Evolutionary conservation across 177 flowering plant genomes (phyloP).

Genomic region (Vitis hybrid): DNA sequence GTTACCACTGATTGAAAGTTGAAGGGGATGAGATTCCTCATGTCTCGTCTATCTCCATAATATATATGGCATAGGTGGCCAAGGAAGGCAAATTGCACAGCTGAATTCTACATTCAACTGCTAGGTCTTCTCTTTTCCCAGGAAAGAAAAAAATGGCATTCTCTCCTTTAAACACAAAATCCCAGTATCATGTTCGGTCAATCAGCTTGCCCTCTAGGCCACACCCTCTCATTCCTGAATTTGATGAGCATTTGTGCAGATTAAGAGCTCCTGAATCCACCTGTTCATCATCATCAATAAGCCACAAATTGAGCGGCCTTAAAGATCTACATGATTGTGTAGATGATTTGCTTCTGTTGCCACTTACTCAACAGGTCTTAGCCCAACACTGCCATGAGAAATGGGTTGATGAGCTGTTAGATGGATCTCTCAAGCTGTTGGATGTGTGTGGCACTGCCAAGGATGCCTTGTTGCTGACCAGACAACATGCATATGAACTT

Average conservation of each 20-base stretch:
- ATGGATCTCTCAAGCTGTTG: conserved; percentile 39
- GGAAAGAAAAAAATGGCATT: conserved; percentile 5
- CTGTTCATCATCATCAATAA: conserved; percentile 23
- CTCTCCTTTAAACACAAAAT: conserved; percentile 14
- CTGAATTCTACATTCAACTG: not conserved
- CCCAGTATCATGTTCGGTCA: conserved; percentile 23
- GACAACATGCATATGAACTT: conserved; percentile 23
- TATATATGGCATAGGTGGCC: not conserved
- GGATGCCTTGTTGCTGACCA: conserved; percentile 29
- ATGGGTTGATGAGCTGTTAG: conserved; percentile 22
- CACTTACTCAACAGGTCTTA: conserved; percentile 24
- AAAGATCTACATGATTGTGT: conserved; percentile 27
- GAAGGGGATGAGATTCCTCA: conserved; percentile 11
- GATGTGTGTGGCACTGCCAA: conserved; percentile 32
- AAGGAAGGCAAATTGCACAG: not conserved
- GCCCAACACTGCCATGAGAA: conserved; percentile 10
- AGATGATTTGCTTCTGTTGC: conserved; percentile 29
- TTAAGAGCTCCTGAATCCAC: conserved; percentile 21
- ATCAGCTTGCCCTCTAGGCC: conserved; percentile 32
- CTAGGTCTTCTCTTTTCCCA: not conserved
- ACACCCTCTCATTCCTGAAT: conserved; percentile 17
- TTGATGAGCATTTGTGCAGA: conserved; percentile 20
- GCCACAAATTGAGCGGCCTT: conserved; percentile 18
- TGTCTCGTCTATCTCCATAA: conserved; percentile 3
- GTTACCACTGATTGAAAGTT: conserved; percentile 1